Evolutionary conservation across 163 green algal genomes (phyloP).

Genomic region (Chloromonas sp.): DNA sequence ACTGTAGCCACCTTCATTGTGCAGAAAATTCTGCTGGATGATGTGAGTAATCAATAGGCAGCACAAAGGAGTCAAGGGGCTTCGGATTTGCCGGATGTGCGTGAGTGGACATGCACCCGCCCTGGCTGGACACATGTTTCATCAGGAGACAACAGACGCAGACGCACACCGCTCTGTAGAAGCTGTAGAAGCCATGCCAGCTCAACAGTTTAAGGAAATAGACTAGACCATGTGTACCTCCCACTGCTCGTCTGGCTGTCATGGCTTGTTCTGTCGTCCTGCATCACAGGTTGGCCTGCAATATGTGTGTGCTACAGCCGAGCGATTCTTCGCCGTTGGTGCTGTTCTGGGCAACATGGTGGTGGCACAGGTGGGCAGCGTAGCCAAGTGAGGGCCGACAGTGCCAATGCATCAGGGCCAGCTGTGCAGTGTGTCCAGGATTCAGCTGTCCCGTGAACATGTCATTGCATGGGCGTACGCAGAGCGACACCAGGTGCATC

Average conservation of each 20-base stretch:
- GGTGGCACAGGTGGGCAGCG: constrained; percentile 11
- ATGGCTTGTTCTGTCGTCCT: not conserved
- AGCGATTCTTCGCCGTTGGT: constrained; percentile 96
- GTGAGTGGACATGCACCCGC: not conserved
- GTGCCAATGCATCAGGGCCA: not conserved
- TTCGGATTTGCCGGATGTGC: not conserved
- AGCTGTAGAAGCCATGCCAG: too few relatives aligned
- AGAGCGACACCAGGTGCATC: too few relatives aligned
- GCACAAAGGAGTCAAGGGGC: too few relatives aligned
- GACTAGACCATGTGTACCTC: too few relatives aligned
- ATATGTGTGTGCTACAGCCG: constrained; percentile 97
- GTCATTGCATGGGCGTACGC: too few relatives aligned
- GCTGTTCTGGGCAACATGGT: constrained; percentile 89
- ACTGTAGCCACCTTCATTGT: constrained; percentile 99
- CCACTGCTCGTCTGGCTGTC: too few relatives aligned
- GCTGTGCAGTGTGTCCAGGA: not conserved
- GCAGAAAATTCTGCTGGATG: constrained; percentile 97
- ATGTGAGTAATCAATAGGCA: constrained; percentile 40
- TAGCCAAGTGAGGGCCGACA: not conserved
- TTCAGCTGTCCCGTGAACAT: too few relatives aligned
- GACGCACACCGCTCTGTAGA: too few relatives aligned
- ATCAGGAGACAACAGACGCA: too few relatives aligned
- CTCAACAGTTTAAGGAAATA: too few relatives aligned
- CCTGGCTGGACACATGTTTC: too few relatives aligned
- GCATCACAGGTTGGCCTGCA: constrained; percentile 71